Percentiles rank a stretch among this genome's conserved stretches.
Evolutionary conservation across 176 grass and related monocot genomes (phyloP).

Genomic region (Phragmites australis): DNA sequence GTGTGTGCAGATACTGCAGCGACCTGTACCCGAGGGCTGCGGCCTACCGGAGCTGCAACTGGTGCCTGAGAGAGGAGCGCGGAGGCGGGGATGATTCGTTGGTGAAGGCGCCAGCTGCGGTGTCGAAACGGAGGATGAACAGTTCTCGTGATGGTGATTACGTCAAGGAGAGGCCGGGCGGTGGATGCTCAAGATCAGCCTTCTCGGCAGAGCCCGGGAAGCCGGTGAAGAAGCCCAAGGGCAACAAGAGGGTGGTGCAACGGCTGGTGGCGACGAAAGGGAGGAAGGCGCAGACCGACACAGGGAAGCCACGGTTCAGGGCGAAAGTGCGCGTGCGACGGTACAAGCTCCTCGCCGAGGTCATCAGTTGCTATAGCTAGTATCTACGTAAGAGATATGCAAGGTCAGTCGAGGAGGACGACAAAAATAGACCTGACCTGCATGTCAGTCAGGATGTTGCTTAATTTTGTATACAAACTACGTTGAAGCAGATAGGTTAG

Average conservation of each 20-base stretch:
- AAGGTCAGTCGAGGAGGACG: not conserved
- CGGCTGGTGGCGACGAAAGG: not conserved
- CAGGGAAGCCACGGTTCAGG: conserved; percentile 35
- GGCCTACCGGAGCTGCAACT: conserved; percentile 69
- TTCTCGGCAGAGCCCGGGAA: conserved; percentile 44
- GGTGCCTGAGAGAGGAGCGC: conserved; percentile 63
- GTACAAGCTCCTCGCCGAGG: conserved; percentile 80
- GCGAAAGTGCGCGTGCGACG: conserved; percentile 61
- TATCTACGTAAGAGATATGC: not conserved
- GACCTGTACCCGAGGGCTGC: conserved; percentile 60
- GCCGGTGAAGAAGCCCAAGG: conserved; percentile 62
- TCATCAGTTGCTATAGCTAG: conserved; percentile 38
- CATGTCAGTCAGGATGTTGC: no score
- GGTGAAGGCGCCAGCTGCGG: not conserved
- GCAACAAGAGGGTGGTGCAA: not conserved
- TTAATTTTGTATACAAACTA: no score
- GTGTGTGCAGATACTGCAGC: conserved; percentile 65
- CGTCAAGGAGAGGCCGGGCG: not conserved
- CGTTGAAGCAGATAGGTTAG: no score
- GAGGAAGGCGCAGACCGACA: not conserved
- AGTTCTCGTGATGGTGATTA: not conserved
- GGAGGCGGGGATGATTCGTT: not conserved
- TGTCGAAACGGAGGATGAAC: not conserved
- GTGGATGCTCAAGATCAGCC: conserved; percentile 7
- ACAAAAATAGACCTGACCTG: no score